phyloP scores from a whole-genome alignment of 495 filamentous ascomycete species.

The Podospora comata region DNA sequence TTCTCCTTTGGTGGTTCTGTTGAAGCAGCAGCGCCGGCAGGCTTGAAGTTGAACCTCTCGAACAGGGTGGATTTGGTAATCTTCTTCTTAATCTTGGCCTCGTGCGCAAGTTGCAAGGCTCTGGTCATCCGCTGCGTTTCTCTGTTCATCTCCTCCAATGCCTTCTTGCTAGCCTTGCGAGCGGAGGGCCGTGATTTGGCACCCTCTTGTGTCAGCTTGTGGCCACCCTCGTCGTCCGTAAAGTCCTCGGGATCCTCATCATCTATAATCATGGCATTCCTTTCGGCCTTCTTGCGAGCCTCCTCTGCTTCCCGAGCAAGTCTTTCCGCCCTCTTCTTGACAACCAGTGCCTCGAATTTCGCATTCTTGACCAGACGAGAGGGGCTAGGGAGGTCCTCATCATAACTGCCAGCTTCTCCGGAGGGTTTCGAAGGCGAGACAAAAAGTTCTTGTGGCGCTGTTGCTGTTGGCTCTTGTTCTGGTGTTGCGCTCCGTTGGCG shows the following conservation, averaged over 20 bases:
- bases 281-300: conserved; percentile 49
- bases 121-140: conserved; percentile 90
- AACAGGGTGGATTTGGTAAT: conserved; percentile 82
- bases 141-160: conserved; percentile 87
- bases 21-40: conserved; percentile 35
- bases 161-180: conserved; percentile 92
- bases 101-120: conserved; percentile 87
- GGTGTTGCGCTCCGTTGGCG: conserved; percentile 38
- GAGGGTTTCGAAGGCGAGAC: conserved; percentile 39
- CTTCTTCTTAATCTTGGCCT: conserved; percentile 88
- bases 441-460: conserved; percentile 36
- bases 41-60: conserved; percentile 72
- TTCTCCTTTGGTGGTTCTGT: conserved; percentile 18
- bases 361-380: conserved; percentile 46
- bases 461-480: conserved; percentile 20
- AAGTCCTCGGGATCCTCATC: conserved; percentile 52
- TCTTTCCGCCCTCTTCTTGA: conserved; percentile 66
- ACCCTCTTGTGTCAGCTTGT: conserved; percentile 57
- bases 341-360: conserved; percentile 65
- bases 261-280: conserved; percentile 33
- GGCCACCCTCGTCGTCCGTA: conserved; percentile 54
- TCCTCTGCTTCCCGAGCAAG: conserved; percentile 60
- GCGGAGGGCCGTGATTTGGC: conserved; percentile 52
- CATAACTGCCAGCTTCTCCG: conserved; percentile 43
- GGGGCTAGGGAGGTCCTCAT: conserved; percentile 43